Base-by-base conservation (phyloP, 2,329 filamentous ascomycete species). In the Helotiales sp. region DNA sequence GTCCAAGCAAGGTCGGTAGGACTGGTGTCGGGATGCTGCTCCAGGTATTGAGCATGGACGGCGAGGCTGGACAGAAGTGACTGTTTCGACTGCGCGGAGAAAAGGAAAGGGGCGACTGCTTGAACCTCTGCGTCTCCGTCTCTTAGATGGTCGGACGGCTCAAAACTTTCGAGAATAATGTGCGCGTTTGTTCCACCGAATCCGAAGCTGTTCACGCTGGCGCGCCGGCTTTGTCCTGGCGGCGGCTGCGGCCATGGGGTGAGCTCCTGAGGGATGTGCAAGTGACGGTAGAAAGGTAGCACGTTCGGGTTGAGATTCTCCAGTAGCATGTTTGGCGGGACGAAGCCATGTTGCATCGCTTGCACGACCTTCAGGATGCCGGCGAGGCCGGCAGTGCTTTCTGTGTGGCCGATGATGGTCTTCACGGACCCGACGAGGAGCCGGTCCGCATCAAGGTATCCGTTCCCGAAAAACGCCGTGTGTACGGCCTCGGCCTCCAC, bases 151-250 rank as follows among this genome's bases (percentile, higher is more conserved):
- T n/a, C n/a, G n/a, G n/a, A n/a, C n/a, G 55, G 54, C 10, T 83
- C 24, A 80, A 80, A 50, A 78, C 81, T 22, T 81, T 82, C 76
- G 40, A 76, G 73, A 7, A 84, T 78, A 1, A 77, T 77, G 69
- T 84, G 83, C 2, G 80, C 80, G 67, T 84, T 84, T 15, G 82
- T 80, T 13, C 83, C 82, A 11, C 83, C 82, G 45, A 82, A 83
- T n/a, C 59, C 83, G 58, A 85, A 76, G n/a, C 64, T 69, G 55
- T 74, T 75, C 10, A 75, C 71, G 64, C 70, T 72, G 0, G 66
- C 73, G 11, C 73, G 45, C 4, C 68, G 63, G n/a, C 57, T 54
- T 5, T 43, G 22, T 1, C 66, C 67, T 3, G 17, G 7, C 1
- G 67, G 60, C 5, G 72, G 24, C 5, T 6, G n/a, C 2, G 73